Evolutionary conservation across 129 eudicot genomes (phyloP), one percentile per base, ranked within the genome.

Genomic region (Solidago caesia): DNA sequence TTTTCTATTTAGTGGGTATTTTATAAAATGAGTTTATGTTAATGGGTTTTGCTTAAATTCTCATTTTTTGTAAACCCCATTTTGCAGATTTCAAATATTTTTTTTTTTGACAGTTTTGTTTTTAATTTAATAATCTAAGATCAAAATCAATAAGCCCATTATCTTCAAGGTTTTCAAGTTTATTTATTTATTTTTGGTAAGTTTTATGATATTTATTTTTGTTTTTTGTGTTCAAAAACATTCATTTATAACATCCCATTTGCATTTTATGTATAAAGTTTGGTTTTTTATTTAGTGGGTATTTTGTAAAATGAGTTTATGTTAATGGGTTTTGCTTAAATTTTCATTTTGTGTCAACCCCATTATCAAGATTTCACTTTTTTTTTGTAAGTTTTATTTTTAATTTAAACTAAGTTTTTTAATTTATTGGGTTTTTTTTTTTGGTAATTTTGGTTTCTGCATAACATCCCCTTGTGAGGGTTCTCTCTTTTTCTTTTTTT

Each of bases 41-140:
- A 3, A 33, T 33, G 0, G 39, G 39, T 33, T 33, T 3, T 33
- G 39, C 39, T 33, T 2, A 33, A 33, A 72, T 44, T 71, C 61
- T 73, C 44, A 27, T 61, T 10, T 39, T 62, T 63, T 8, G 77
- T 25, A 25, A n/a, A 57, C 68, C 62, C 33, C 47, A 10, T 44
- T 42, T 68, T 39, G 16, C 10, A 63, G 44, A 13, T 63, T 63
- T 10, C 5, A 61, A 25, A 4, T 62, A 10, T 61, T 61, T 26
- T 12, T n/a, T 51, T 16, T 56, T 56, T 56, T 14, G 8, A 5
- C n/a, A 5, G 14, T 14, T 5, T n/a, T 4, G 2, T 2, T n/a
- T 10, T 11, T 0, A 53, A 6, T n/a, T 13, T 53, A 5, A 33
- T 53, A 5, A 33, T 33, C 39, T 33, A 33, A 33, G 39, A 33